Base-by-base conservation (phyloP, 2,329 filamentous ascomycete genomes). In the Pestalotiopsis sp. region DNA sequence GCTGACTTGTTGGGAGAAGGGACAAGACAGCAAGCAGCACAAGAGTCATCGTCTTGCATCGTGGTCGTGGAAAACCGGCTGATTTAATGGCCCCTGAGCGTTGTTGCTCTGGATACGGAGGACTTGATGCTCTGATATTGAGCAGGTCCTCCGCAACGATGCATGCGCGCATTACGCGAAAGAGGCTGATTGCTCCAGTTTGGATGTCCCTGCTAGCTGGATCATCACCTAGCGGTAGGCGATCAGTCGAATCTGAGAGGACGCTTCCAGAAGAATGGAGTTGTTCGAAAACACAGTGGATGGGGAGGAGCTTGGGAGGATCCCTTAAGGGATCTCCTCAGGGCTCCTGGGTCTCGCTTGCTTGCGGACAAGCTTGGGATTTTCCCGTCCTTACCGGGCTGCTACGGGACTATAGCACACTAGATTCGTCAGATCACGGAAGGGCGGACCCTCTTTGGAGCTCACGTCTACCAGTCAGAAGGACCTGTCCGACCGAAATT, bases 321-420 rank as follows among this genome's bases (percentile, higher is more conserved):
- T 36, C 31, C 31, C 31, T 36, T 36, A 36, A 49, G 41, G 36
- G 56, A 60, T 52, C 57, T 20, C 25, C 66, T 66, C 64, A 49
- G 62, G 66, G 57, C 66, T 67, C 66, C 66, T 36, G 27, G 66
- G 66, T 63, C 41, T 67, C 57, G 58, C 39, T 62, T 39, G 20
- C 17, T 23, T 14, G 6, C 45, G 41, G 52, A 59, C 52, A 58
- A 58, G 25, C 14, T n/a, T n/a, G 13, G 41, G 36, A 20, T 41
- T 25, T 58, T 9, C 66, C 58, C 59, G 66, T 67, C 58, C 58
- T 14, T 62, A 38, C 57, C 66, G 66, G 45, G 45, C 45, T 52
- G 20, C 45, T 36, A 36, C 31, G 31, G 31, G 45, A 20, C 45
- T 52, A 52, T 20, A 20, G 17, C 20, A 52, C 45, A 52, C 45